Evolutionary conservation across 2,329 filamentous ascomycete genomes (phyloP).

Genomic region (Gyromitra esculenta): DNA sequence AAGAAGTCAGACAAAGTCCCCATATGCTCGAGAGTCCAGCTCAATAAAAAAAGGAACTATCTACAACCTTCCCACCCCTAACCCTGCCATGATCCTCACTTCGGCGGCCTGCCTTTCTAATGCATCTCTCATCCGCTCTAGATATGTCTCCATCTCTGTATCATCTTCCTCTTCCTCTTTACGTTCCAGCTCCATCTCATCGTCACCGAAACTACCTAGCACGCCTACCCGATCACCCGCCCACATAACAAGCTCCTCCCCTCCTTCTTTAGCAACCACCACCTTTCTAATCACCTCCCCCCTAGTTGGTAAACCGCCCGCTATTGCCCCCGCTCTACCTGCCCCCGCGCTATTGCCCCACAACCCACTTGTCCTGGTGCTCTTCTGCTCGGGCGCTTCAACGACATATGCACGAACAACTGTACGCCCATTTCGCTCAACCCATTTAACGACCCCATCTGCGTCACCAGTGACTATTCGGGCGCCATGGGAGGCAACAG

Average conservation of each 20-base stretch:
- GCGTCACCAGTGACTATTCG: slow-evolving; percentile 85
- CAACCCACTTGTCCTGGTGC: slow-evolving; percentile 4
- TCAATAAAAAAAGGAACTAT: slow-evolving; percentile 1
- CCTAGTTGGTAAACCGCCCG: slow-evolving; percentile 1
- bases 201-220: slow-evolving; percentile 33
- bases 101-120: slow-evolving; percentile 43
- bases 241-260: slow-evolving; percentile 51
- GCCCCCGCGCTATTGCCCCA: slow-evolving; percentile 12
- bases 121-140: slow-evolving; percentile 39
- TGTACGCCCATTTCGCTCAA: slow-evolving; percentile 77
- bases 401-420: slow-evolving; percentile 38
- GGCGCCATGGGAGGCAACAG: slow-evolving; percentile 81
- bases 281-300: slow-evolving; percentile 45
- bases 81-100: slow-evolving; percentile 50
- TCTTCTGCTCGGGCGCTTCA: slow-evolving; percentile 29
- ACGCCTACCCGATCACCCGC: slow-evolving; percentile 47
- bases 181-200: slow-evolving; percentile 11
- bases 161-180: slow-evolving; percentile 22
- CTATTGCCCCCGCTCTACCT: slow-evolving; percentile 8
- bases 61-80: slow-evolving; percentile 33
- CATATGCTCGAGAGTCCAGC: slow-evolving; percentile 4
- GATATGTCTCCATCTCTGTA: slow-evolving; percentile 37
- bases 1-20: background rate
- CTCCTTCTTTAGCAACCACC: slow-evolving; percentile 31
- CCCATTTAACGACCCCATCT: slow-evolving; percentile 85